Conservation (phyloP, 192 early-diverging fungal species). For the Backusella liffmaniae region DNA sequence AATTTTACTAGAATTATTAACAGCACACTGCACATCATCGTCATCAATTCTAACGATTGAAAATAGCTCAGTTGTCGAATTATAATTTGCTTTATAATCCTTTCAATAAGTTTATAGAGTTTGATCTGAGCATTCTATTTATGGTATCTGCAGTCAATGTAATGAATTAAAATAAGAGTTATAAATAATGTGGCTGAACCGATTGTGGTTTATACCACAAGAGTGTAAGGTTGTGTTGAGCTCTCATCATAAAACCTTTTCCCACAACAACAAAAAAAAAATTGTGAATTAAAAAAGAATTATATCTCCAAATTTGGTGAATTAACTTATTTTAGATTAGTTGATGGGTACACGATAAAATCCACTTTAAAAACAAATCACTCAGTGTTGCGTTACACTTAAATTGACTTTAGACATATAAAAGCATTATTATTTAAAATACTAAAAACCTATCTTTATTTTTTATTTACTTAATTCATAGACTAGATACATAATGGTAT, state of each 20-base stretch:
- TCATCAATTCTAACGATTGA: not conserved
- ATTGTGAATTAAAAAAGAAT: not conserved
- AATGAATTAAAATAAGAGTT: not conserved
- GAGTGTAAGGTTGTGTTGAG: not conserved
- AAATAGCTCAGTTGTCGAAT: not conserved
- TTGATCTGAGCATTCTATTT: not conserved
- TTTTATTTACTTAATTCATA: not conserved
- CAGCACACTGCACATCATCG: not conserved
- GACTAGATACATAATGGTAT: slow-evolving; percentile 2
- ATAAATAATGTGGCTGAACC: not conserved
- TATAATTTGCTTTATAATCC: not conserved
- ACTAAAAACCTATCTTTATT: not conserved
- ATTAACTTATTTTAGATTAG: not conserved
- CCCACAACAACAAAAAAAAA: not conserved
- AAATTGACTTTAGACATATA: slow-evolving; percentile 1
- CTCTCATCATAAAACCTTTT: not conserved
- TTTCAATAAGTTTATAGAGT: not conserved
- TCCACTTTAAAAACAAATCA: not conserved
- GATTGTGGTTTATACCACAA: not conserved
- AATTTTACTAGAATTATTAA: not conserved
- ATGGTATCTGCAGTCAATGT: not conserved
- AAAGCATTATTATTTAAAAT: not conserved
- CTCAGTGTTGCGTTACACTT: slow-evolving; percentile 2
- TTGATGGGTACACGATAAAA: not conserved
- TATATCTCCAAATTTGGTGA: slow-evolving; percentile 6